A percentile compares a stretch with the other conserved stretches of the same genome.
These are phyloP conservation scores for Pyronema omphalodes DNA, from an alignment of 495 filamentous ascomycete genomes.

Conservation along the genomic window DNA sequence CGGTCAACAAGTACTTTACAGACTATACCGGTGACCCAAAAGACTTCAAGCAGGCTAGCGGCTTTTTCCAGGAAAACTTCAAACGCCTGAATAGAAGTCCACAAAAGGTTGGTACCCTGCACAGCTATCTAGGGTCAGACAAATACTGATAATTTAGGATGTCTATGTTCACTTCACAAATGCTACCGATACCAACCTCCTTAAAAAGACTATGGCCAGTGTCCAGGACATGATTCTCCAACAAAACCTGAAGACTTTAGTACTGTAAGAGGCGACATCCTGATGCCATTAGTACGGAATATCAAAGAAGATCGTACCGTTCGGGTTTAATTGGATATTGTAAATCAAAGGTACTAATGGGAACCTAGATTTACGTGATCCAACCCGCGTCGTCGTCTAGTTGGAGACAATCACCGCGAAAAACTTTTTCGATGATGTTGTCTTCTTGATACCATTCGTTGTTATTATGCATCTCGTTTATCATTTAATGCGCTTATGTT, in stretches of 20 bases:
- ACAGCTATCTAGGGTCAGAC: background rate
- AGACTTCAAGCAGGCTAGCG: constrained; percentile 43
- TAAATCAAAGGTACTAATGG: too few species aligned
- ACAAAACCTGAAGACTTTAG: constrained; percentile 83
- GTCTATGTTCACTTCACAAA: constrained; percentile 91
- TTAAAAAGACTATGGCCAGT: constrained; percentile 93
- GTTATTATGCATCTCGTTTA: too few species aligned
- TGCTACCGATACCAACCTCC: constrained; percentile 81
- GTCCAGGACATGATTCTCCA: constrained; percentile 99
- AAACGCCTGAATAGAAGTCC: constrained; percentile 67
- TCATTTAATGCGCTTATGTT: too few species aligned
- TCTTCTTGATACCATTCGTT: too few species aligned
- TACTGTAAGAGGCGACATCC: constrained; percentile 43
- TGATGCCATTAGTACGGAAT: too few species aligned
- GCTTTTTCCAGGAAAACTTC: constrained; percentile 86
- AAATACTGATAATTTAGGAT: constrained; percentile 29
- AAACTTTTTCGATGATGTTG: too few species aligned
- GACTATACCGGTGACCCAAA: constrained; percentile 55
- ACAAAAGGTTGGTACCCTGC: constrained; percentile 31
- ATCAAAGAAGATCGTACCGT: background rate
- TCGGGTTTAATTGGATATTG: background rate
- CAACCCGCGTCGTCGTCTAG: too few species aligned
- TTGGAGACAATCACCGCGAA: too few species aligned
- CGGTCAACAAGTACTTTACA: constrained; percentile 80
- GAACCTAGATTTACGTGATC: too few species aligned